These are phyloP conservation scores for Drechslerella coelobrocha DNA, from an alignment of 2,329 filamentous ascomycete genomes.

Conservation along the genomic window DNA sequence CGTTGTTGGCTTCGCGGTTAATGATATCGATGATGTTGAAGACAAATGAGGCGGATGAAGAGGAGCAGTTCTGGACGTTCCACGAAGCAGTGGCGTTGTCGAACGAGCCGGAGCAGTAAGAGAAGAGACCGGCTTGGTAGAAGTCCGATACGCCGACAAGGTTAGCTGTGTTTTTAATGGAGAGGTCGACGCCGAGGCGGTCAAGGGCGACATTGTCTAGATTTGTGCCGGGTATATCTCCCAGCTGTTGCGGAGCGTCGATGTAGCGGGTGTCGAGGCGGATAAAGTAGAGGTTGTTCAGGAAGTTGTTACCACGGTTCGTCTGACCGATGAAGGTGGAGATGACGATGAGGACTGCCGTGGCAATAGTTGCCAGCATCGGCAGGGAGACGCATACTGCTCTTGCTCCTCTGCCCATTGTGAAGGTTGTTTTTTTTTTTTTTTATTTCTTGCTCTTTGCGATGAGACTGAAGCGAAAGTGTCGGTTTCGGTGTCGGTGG, in stretches of 20 bases:
- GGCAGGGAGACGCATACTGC: constrained; percentile 38
- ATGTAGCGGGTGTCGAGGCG: constrained; percentile 58
- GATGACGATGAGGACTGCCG: constrained; percentile 38
- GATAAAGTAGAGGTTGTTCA: constrained; percentile 48
- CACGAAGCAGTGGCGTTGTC: constrained; percentile 64
- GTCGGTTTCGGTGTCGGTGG: constrained; percentile 5
- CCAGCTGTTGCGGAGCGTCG: constrained; percentile 49
- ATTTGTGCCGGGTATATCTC: constrained; percentile 53
- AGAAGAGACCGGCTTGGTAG: constrained; percentile 85
- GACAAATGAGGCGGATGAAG: constrained; percentile 77
- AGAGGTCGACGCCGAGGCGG: constrained; percentile 54
- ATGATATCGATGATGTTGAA: constrained; percentile 74
- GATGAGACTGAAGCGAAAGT: background rate
- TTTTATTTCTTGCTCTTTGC: background rate
- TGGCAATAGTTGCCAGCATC: constrained; percentile 34
- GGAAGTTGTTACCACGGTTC: constrained; percentile 25
- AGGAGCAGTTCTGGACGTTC: constrained; percentile 69
- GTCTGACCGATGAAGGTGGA: constrained; percentile 49
- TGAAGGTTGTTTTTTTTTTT: background rate
- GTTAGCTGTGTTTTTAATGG: constrained; percentile 63
- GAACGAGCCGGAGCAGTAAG: constrained; percentile 71
- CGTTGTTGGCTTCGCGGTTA: constrained; percentile 63
- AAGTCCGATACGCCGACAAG: constrained; percentile 72
- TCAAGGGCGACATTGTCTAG: constrained; percentile 52
- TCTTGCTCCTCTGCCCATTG: constrained; percentile 42